Evolutionary conservation across 805 yeast genomes (phyloP).

Genomic region (Danielia oregonensis): DNA sequence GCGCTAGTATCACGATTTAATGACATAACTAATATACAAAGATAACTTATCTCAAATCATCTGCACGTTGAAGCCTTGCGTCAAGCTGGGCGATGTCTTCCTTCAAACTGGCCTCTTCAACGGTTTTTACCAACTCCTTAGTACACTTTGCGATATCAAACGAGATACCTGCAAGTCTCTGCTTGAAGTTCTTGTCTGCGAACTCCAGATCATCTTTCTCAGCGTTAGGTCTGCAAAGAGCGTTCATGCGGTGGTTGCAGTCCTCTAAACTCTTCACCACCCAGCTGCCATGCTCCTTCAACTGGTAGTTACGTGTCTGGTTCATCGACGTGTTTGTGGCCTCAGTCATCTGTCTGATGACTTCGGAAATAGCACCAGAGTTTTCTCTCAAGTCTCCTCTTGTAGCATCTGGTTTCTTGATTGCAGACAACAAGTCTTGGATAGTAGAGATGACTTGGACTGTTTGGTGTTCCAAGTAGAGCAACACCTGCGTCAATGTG

Average conservation of each 20-base stretch:
- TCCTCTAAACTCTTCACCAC: constrained; percentile 83
- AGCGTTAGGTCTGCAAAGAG: constrained; percentile 49
- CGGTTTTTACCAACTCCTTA: constrained; percentile 91
- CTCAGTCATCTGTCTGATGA: constrained; percentile 82
- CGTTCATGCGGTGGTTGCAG: constrained; percentile 79
- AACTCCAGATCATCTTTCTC: constrained; percentile 51
- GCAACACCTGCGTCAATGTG: constrained; percentile 75
- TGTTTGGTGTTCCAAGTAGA: constrained; percentile 89
- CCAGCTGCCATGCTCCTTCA: constrained; percentile 89
- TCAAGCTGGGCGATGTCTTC: constrained; percentile 82
- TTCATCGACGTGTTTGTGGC: constrained; percentile 86
- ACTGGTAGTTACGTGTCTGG: constrained; percentile 78
- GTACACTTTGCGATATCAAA: constrained; percentile 96
- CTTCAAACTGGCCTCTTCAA: constrained; percentile 87
- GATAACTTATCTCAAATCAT: constrained; percentile 19
- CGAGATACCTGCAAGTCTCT: constrained; percentile 91
- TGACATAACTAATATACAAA: background rate
- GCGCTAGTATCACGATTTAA: constrained; percentile 16
- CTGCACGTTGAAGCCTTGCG: constrained; percentile 47
- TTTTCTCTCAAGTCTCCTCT: constrained; percentile 69
- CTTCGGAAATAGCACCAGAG: constrained; percentile 71
- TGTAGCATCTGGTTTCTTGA: constrained; percentile 72
- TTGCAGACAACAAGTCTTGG: constrained; percentile 73
- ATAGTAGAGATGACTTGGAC: constrained; percentile 87
- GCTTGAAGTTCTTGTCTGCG: constrained; percentile 88